Evolutionary conservation across 768 basidiomycete genomes (phyloP), one percentile per base, ranked within the genome.

Genomic region (Boletus fagicola): DNA sequence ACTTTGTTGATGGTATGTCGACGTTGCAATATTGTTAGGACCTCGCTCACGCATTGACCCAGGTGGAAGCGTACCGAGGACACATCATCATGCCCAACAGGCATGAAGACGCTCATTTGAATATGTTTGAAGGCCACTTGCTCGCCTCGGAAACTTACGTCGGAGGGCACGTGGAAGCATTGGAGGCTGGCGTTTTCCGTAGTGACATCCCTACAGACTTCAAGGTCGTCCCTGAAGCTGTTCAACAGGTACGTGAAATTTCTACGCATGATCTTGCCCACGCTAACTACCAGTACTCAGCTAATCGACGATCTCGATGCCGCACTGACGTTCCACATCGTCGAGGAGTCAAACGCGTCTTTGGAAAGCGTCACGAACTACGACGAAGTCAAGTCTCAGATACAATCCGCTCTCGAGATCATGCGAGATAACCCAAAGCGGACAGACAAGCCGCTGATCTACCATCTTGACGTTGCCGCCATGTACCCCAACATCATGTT

Each of bases 401-500:
- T 99, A 55, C 81, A 80, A 59, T 69, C 77, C 0, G 85, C 88
- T 46, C 85, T 99, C 30, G 94, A 96, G 68, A 70, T 85, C 61
- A 88, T 98, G 80, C 92, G 93, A 28, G 94, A 98, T 75, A 85
- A 89, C 57, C 96, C 97, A 0, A 82, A 86, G 53, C 91, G 96
- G 15, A 78, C 79, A 43, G 95, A 98, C 76, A 90, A 86, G 13
- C 97, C 97, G 0, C 84, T 98, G 61, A 98, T 99, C 68, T 99
- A 99, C 74, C 97, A 99, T 73, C 75, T 98, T 66, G 97, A 99
- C 67, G 97, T 99, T 60, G 97, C 97, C 3, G 97, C 97, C 61
- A 99, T 99, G 97, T 98, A 99, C 72, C 97, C 97, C 55, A 99
- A 98, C 74, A 98, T 99, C 83, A 99, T 99, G 97, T 87, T 99